Evolutionary conservation across 192 early-diverging fungal species (phyloP).

Genomic region (Jimgerdemannia lactiflua): DNA sequence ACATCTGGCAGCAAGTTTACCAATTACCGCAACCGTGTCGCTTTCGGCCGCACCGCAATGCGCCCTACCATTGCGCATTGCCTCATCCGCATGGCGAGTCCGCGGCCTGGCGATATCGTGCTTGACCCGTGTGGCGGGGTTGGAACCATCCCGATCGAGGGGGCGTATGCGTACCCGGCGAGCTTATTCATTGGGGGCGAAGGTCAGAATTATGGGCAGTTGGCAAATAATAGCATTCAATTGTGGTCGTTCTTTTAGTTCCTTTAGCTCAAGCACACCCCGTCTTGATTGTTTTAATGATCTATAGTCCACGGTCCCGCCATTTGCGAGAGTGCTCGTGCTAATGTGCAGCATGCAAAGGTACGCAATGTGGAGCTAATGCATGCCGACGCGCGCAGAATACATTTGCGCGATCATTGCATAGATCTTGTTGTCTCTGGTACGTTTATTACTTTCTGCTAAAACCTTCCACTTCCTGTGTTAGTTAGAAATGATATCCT

Average conservation of each 20-base stretch:
- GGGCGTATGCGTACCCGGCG: conserved; percentile 32
- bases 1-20: conserved; percentile 4
- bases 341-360: conserved; percentile 11
- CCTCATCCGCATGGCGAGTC: conserved; percentile 24
- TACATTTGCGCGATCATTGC: conserved; percentile 16
- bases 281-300: not conserved
- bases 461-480: not conserved
- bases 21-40: conserved; percentile 33
- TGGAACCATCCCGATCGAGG: conserved; percentile 36
- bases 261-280: too few species aligned
- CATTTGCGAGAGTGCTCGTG: conserved; percentile 16
- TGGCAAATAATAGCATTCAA: not conserved
- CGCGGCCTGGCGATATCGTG: conserved; percentile 37
- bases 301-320: conserved; percentile 13
- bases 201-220: conserved; percentile 1
- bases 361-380: conserved; percentile 19
- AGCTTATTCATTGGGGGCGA: conserved; percentile 37
- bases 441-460: not conserved
- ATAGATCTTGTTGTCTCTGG: conserved; percentile 29
- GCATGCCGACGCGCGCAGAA: conserved; percentile 20
- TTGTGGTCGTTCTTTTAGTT: too few species aligned
- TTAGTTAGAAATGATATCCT: not conserved
- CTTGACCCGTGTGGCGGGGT: conserved; percentile 44
- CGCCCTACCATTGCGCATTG: conserved; percentile 40
- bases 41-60: conserved; percentile 39